phyloP scores from a whole-genome alignment of 2,329 filamentous ascomycete genomes.

The Pleomassaria siparia region DNA sequence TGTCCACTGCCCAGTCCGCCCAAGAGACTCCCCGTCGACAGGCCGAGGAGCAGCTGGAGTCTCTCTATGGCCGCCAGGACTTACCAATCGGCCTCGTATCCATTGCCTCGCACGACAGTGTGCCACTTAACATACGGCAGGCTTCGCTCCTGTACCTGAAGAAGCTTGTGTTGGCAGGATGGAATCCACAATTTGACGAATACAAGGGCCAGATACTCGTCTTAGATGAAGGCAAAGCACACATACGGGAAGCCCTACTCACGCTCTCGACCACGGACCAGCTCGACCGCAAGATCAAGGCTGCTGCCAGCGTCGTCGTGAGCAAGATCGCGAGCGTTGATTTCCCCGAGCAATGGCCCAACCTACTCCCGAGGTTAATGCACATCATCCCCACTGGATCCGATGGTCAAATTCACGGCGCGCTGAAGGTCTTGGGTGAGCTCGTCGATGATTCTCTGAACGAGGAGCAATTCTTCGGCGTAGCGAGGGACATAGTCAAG shows the following conservation, averaged over 20 bases:
- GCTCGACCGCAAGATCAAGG: conserved; percentile 81
- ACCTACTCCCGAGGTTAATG: conserved; percentile 78
- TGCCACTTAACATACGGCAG: conserved; percentile 77
- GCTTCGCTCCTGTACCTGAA: conserved; percentile 78
- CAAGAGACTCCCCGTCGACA: conserved; percentile 77
- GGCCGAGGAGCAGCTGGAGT: conserved; percentile 80
- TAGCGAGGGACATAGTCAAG: conserved; percentile 82
- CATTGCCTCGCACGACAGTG: conserved; percentile 74
- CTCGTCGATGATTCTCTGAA: conserved; percentile 91
- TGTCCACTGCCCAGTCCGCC: conserved; percentile 81
- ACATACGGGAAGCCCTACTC: conserved; percentile 73
- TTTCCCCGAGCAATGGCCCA: conserved; percentile 95
- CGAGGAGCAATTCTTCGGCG: conserved; percentile 91
- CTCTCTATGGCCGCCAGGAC: conserved; percentile 65
- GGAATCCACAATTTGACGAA: conserved; percentile 75
- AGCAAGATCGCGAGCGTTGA: conserved; percentile 93
- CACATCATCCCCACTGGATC: conserved; percentile 73
- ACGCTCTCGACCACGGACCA: conserved; percentile 74
- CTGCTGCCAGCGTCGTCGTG: conserved; percentile 82
- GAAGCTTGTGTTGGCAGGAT: conserved; percentile 80
- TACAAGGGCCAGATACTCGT: conserved; percentile 69
- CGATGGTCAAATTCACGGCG: conserved; percentile 83
- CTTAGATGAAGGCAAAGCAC: conserved; percentile 70
- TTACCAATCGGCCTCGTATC: conserved; percentile 80
- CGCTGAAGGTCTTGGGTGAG: conserved; percentile 83